phyloP scores from a whole-genome alignment of 768 basidiomycete genomes.

The Agaricus sinodeliciosus region DNA sequence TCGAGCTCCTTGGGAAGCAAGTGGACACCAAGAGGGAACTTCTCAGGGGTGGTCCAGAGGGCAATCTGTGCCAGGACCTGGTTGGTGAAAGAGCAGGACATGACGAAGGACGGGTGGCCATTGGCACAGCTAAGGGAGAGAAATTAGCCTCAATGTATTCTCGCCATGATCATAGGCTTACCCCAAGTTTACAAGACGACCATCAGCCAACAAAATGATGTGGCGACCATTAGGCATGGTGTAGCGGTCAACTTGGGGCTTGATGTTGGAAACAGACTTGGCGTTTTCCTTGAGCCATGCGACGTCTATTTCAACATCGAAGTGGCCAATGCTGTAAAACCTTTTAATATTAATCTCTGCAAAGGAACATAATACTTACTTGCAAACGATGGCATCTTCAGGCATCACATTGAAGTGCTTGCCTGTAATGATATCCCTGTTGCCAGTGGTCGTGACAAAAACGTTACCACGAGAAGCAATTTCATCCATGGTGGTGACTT shows the following conservation, averaged over 20 bases:
- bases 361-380: slow-evolving; percentile 43
- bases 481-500: slow-evolving; percentile 98
- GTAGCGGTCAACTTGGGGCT: slow-evolving; percentile 98
- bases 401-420: slow-evolving; percentile 93
- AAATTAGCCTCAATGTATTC: no score
- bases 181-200: slow-evolving; percentile 98
- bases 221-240: slow-evolving; percentile 91
- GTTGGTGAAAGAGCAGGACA: slow-evolving; percentile 99
- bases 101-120: slow-evolving; percentile 98
- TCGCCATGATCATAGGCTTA: slow-evolving; percentile 22
- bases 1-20: slow-evolving; percentile 98
- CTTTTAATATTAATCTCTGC: no score
- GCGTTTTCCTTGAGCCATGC: slow-evolving; percentile 98
- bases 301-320: slow-evolving; percentile 91
- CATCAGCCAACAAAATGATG: slow-evolving; percentile 95
- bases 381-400: slow-evolving; percentile 98
- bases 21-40: slow-evolving; percentile 96
- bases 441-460: slow-evolving; percentile 98
- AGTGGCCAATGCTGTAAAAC: slow-evolving; percentile 66
- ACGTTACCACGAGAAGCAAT: slow-evolving; percentile 84
- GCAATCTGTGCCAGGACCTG: slow-evolving; percentile 98
- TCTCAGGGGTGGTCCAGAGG: slow-evolving; percentile 88
- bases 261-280: slow-evolving; percentile 77
- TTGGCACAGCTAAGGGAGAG: slow-evolving; percentile 69
- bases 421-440: slow-evolving; percentile 93